These are phyloP conservation scores for Alloteropsis semialata DNA, from an alignment of 176 grass and related monocot genomes.

Conservation along the genomic window DNA sequence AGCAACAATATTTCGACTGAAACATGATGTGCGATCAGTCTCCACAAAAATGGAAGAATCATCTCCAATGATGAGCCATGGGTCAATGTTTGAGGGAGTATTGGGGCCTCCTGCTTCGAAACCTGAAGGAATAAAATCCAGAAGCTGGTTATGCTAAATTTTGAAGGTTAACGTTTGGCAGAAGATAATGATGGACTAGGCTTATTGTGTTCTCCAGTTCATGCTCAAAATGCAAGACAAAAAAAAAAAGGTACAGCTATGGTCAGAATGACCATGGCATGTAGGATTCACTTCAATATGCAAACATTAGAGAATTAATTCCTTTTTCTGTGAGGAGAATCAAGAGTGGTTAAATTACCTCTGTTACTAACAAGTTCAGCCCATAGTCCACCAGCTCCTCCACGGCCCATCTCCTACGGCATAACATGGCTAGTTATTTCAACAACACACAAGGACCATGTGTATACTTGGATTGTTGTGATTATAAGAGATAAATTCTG, in stretches of 20 bases:
- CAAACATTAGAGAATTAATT: background rate
- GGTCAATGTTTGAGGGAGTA: slow-evolving; percentile 77
- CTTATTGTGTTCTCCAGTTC: background rate
- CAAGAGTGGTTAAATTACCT: background rate
- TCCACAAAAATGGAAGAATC: slow-evolving; percentile 43
- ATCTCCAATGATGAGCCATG: slow-evolving; percentile 72
- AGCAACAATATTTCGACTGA: slow-evolving; percentile 60
- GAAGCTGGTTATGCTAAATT: background rate
- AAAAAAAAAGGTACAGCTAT: background rate
- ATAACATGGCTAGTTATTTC: background rate
- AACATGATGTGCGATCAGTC: slow-evolving; percentile 62
- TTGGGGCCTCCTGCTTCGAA: slow-evolving; percentile 82
- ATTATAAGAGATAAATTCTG: background rate
- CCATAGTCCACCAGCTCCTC: slow-evolving; percentile 17
- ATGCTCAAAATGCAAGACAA: background rate
- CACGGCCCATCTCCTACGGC: background rate
- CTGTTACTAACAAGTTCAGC: slow-evolving; percentile 5
- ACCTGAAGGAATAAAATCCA: slow-evolving; percentile 36
- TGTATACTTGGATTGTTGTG: background rate
- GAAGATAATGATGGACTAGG: background rate
- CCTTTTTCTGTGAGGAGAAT: background rate
- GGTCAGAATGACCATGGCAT: background rate
- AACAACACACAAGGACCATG: background rate
- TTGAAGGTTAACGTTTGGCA: background rate
- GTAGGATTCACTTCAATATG: background rate